Conservation (phyloP, 2,329 filamentous ascomycete genomes). For the Chrysoporthe cubensis region DNA sequence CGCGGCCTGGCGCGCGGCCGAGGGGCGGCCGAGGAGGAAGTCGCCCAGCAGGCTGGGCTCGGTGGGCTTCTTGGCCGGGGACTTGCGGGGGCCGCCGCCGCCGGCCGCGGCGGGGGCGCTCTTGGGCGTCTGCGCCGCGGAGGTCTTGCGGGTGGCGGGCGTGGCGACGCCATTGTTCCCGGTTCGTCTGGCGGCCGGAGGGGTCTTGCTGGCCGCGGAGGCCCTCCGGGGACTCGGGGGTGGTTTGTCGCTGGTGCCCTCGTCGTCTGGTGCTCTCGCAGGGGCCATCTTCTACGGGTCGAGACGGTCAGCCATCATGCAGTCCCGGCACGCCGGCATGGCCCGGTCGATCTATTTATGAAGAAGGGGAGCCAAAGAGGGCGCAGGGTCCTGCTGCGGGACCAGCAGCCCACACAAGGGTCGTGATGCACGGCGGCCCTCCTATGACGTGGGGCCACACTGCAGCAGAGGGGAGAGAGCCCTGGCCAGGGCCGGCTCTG, state of each 20-base stretch:
- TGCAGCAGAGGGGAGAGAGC: conserved; percentile 6
- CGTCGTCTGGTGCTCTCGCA: conserved; percentile 28
- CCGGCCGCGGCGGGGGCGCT: conserved; percentile 46
- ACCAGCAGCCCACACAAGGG: too few relatives aligned
- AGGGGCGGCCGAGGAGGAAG: conserved; percentile 61
- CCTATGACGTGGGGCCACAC: conserved; percentile 23
- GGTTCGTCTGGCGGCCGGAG: conserved; percentile 24
- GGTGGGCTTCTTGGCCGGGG: conserved; percentile 43
- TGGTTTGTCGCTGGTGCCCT: conserved; percentile 27
- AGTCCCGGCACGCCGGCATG: not conserved
- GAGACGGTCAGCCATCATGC: conserved; percentile 22
- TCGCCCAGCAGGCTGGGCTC: conserved; percentile 58
- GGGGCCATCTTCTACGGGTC: conserved; percentile 28
- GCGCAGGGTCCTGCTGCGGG: not conserved
- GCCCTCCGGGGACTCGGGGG: conserved; percentile 21
- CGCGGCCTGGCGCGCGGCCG: conserved; percentile 58
- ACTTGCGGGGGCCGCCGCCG: conserved; percentile 31
- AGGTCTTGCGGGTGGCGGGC: conserved; percentile 33
- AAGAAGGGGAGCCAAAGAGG: conserved; percentile 4
- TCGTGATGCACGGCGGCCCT: not conserved
- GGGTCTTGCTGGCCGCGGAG: conserved; percentile 30
- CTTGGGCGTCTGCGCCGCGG: conserved; percentile 43
- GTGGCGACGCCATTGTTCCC: conserved; percentile 33
- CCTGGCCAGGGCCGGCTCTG: not conserved
- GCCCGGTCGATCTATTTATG: not conserved